Evolutionary conservation across 441 rosid species (phyloP).

Genomic region (Eutrema salsugineum): DNA sequence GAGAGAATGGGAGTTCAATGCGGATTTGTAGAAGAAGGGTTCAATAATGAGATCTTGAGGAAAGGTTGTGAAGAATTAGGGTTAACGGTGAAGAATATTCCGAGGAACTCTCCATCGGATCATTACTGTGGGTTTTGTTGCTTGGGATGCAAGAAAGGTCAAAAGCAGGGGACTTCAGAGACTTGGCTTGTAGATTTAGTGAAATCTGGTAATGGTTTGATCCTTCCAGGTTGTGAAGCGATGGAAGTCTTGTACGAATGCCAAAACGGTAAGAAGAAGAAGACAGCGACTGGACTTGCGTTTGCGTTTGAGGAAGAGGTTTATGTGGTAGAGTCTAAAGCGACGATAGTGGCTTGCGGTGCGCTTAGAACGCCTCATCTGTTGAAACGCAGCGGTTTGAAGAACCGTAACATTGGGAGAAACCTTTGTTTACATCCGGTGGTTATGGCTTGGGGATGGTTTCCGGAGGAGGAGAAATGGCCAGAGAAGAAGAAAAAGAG

Average conservation of each 20-base stretch:
- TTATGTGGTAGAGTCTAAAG: constrained; percentile 54
- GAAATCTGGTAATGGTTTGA: constrained; percentile 63
- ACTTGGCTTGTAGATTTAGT: constrained; percentile 85
- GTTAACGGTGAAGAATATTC: constrained; percentile 49
- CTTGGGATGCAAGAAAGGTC: constrained; percentile 82
- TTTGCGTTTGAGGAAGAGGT: constrained; percentile 48
- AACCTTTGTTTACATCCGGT: constrained; percentile 78
- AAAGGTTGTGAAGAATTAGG: constrained; percentile 76
- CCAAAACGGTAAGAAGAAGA: constrained; percentile 34
- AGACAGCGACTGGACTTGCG: constrained; percentile 48
- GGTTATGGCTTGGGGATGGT: constrained; percentile 86
- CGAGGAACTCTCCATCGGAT: constrained; percentile 59
- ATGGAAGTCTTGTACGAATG: constrained; percentile 42
- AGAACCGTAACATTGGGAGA: constrained; percentile 60
- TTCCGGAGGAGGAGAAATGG: constrained; percentile 39
- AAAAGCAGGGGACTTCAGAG: constrained; percentile 65
- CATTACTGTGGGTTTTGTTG: constrained; percentile 87
- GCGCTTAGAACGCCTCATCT: constrained; percentile 64
- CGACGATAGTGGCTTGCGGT: constrained; percentile 70
- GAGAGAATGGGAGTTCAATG: constrained; percentile 76
- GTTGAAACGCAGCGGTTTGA: constrained; percentile 59
- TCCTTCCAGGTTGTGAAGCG: constrained; percentile 69
- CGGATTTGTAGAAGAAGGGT: constrained; percentile 46
- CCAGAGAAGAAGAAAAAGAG: constrained; percentile 53
- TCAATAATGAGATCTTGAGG: constrained; percentile 62